Evolutionary conservation across 2,329 filamentous ascomycete genomes (phyloP), one percentile per base, ranked within the genome.

Genomic region (Boeremia lycopersici): DNA sequence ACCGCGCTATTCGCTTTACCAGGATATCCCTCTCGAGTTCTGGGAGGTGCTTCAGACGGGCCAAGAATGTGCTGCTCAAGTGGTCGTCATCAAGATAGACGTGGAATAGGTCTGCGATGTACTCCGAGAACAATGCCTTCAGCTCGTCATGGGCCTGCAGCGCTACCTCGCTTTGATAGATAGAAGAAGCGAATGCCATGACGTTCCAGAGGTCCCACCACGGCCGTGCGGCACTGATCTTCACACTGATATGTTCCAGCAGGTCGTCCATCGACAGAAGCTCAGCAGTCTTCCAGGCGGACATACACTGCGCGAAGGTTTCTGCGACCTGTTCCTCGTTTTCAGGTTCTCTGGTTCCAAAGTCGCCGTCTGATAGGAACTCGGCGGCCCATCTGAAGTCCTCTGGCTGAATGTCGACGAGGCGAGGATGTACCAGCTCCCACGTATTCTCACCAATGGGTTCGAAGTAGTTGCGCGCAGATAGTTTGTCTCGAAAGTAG

Each of bases 381-480:
- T 73, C 63, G 1, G 67, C 70, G 0, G 62, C 57, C 9, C 59
- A 58, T 2, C 46, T 13, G 39, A 74, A 74, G n/a, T 68, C 61
- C 0, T 48, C 57, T 1, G 64, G 60, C 0, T 58, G 12, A 12
- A 72, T 61, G 1, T 56, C 17, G 1, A 3, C 2, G 1, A 73
- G 60, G 6, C 41, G 38, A 0, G 66, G 67, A 15, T 67, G 56
- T 1, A 48, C 23, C 5, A 70, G 55, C 13, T 55, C 50, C 56
- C 57, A 69, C 0, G 59, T 59, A 1, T 59, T 60, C 1, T 59
- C 48, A 2, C 63, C 56, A 4, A 56, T 60, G 1, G 56, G 50
- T 1, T 7, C 42, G 31, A 70, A 49, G 34, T 55, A 53, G 3
- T 54, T 59, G 2, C 53, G 34, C 1, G 57, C 63, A 0, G 44